Conservation (phyloP, 2,329 filamentous ascomycete genomes). For the Fusarium subglutinans region DNA sequence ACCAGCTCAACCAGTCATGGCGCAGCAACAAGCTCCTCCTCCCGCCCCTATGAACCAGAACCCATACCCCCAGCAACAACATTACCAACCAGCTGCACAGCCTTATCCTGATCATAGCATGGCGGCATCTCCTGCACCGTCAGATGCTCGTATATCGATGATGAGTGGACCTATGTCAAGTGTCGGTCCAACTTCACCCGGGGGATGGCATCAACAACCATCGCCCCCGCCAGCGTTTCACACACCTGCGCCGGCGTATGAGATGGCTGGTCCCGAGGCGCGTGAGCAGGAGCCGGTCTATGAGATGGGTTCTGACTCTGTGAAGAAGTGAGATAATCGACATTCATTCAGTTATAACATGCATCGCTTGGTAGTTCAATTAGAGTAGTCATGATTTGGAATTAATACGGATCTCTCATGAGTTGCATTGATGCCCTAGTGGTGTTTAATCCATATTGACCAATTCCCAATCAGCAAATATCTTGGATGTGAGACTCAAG, state of each 20-base stretch:
- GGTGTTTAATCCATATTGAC: neutral
- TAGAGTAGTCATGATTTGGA: neutral
- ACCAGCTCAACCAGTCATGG: neutral
- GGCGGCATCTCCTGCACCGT: neutral
- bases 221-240: neutral
- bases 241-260: neutral
- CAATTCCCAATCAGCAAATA: neutral
- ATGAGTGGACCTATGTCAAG: neutral
- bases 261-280: neutral
- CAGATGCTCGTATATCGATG: neutral
- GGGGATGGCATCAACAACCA: neutral
- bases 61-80: neutral
- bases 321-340: neutral
- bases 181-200: neutral
- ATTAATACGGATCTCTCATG: neutral
- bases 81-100: neutral
- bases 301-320: neutral
- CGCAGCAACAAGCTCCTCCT: neutral
- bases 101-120: neutral
- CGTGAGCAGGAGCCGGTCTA: neutral
- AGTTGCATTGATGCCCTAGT: accelerated
- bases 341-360: neutral
- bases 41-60: neutral
- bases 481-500: neutral
- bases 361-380: neutral